A percentile compares a stretch with the other conserved stretches of the same genome.
Evolutionary conservation across 306 rosid genomes (phyloP).

Genomic region (Vigna mungo): DNA sequence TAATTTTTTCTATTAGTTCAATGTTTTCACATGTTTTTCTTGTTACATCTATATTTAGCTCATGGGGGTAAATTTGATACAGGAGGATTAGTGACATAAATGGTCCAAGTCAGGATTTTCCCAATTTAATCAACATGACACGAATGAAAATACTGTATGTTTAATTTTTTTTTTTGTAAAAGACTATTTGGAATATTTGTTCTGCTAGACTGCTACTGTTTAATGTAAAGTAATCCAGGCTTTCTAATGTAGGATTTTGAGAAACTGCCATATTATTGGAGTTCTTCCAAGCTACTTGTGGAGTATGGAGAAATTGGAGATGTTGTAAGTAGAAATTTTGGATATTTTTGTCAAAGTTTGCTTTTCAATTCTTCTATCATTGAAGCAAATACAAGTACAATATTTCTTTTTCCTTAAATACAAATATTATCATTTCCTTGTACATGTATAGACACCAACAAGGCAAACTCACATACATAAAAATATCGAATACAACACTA

Average conservation of each 20-base stretch:
- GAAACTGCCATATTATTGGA: conserved; percentile 85
- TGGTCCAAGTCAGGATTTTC: conserved; percentile 77
- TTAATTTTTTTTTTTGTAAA: conserved; percentile 18
- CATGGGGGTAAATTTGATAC: conserved; percentile 28
- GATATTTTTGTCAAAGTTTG: conserved; percentile 5
- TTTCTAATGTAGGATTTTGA: conserved; percentile 65
- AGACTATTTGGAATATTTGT: conserved; percentile 10
- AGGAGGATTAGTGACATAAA: conserved; percentile 82
- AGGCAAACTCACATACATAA: too few species aligned
- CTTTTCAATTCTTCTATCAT: conserved; percentile 8
- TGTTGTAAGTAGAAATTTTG: conserved; percentile 67
- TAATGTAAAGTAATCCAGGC: conserved; percentile 47
- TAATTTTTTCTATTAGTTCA: neutral
- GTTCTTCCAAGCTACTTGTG: conserved; percentile 75
- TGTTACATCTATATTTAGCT: conserved; percentile 33
- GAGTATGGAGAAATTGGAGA: conserved; percentile 52
- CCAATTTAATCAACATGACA: conserved; percentile 56
- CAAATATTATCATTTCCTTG: neutral
- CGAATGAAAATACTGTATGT: conserved; percentile 68
- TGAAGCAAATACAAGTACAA: conserved; percentile 1
- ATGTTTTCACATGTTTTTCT: conserved; percentile 4
- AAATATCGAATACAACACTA: too few species aligned
- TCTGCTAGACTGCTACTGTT: conserved; percentile 38
- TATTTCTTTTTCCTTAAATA: conserved; percentile 14
- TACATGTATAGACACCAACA: too few species aligned